phyloP scores from a whole-genome alignment of 2,329 filamentous ascomycete genomes.

The Rhinocladiella mackenziei region DNA sequence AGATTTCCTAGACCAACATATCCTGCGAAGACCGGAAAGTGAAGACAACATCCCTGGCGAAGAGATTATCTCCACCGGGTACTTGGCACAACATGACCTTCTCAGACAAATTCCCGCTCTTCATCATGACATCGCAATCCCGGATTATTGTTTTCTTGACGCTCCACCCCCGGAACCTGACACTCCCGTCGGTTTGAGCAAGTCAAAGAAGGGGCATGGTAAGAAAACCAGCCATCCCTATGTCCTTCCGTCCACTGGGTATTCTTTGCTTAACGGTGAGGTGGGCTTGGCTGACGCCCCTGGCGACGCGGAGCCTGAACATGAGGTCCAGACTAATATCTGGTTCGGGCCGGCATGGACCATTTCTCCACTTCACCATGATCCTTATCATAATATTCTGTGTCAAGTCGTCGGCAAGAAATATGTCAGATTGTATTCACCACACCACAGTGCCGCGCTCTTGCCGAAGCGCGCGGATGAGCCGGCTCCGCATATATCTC shows the following conservation, averaged over 20 bases:
- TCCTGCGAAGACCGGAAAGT: slow-evolving; percentile 41
- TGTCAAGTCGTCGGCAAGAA: slow-evolving; percentile 86
- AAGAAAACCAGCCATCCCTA: slow-evolving; percentile 13
- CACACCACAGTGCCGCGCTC: slow-evolving; percentile 55
- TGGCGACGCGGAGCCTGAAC: slow-evolving; percentile 19
- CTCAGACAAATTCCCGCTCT: slow-evolving; percentile 76
- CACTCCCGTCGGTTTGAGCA: slow-evolving; percentile 44
- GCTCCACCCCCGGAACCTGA: slow-evolving; percentile 56
- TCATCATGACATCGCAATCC: slow-evolving; percentile 69
- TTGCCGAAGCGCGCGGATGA: slow-evolving; percentile 53
- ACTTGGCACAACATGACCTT: slow-evolving; percentile 88
- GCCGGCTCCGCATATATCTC: slow-evolving; percentile 23
- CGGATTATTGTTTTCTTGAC: slow-evolving; percentile 76
- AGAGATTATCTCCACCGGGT: slow-evolving; percentile 53
- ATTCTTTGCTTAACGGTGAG: background rate
- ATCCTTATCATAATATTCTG: slow-evolving; percentile 89
- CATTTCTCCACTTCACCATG: slow-evolving; percentile 88
- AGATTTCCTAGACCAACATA: slow-evolving; percentile 63
- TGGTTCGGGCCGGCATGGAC: slow-evolving; percentile 90
- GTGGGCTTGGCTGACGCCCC: slow-evolving; percentile 24
- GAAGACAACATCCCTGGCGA: slow-evolving; percentile 1
- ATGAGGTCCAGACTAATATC: slow-evolving; percentile 63
- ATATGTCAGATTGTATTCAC: slow-evolving; percentile 84
- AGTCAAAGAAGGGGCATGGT: slow-evolving; percentile 23
- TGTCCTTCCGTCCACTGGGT: slow-evolving; percentile 23